These are phyloP conservation scores for Aspergillus sp. DNA, from an alignment of 2,329 filamentous ascomycete genomes.

Conservation along the genomic window DNA sequence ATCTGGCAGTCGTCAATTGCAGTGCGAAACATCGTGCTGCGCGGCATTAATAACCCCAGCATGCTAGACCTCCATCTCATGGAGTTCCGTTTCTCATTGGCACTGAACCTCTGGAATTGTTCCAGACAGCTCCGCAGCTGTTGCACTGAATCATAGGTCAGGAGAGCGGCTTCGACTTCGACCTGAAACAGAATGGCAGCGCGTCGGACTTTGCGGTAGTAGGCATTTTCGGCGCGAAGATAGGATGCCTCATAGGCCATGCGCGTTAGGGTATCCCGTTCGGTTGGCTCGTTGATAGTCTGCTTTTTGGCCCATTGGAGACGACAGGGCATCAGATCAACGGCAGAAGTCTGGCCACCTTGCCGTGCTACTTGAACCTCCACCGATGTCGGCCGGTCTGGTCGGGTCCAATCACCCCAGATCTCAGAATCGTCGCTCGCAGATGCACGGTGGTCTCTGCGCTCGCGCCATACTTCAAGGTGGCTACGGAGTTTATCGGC, in stretches of 20 bases:
- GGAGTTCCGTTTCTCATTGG: background rate
- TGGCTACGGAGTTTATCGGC: too few species aligned
- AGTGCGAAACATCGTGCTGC: background rate
- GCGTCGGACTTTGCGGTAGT: slow-evolving; percentile 5
- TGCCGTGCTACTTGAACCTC: background rate
- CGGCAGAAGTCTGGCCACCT: background rate
- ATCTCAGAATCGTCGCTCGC: background rate
- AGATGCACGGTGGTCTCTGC: background rate
- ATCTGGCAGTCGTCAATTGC: background rate
- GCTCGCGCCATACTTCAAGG: too few species aligned
- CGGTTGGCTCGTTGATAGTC: background rate
- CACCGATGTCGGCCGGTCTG: background rate
- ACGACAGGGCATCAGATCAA: slow-evolving; percentile 1
- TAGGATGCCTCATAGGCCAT: slow-evolving; percentile 3
- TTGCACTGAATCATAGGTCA: too few species aligned
- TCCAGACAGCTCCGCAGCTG: background rate
- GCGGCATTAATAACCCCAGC: background rate
- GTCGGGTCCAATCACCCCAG: background rate
- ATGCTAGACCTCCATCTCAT: background rate
- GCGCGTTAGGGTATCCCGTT: background rate
- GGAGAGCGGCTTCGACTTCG: background rate
- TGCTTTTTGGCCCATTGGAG: slow-evolving; percentile 4
- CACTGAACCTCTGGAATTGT: background rate
- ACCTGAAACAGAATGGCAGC: background rate
- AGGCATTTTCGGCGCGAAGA: slow-evolving; percentile 5